phyloP scores from a whole-genome alignment of 371 early-diverging fungal genomes.

The Globomyces sp. region DNA sequence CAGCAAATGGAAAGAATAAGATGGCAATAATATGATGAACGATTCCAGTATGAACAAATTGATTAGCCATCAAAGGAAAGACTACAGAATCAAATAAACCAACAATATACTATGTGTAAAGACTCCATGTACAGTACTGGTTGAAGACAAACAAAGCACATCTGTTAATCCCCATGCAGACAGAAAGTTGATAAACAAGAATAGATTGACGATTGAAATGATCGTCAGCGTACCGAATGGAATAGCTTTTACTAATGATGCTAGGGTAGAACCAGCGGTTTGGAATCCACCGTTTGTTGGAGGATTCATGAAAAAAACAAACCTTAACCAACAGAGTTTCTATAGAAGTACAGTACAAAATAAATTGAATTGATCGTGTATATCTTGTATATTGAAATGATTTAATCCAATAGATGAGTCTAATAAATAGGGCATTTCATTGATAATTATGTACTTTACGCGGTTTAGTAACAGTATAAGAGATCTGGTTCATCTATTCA shows the following conservation, averaged over 20 bases:
- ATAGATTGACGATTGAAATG: neutral
- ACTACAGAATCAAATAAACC: neutral
- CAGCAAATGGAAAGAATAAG: constrained; percentile 17
- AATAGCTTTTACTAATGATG: constrained; percentile 5
- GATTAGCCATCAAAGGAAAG: constrained; percentile 3
- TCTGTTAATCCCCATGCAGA: constrained; percentile 6
- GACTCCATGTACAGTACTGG: constrained; percentile 9
- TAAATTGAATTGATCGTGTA: neutral
- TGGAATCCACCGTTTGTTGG: neutral
- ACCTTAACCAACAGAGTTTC: neutral
- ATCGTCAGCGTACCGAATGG: constrained; percentile 7
- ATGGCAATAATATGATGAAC: constrained; percentile 8
- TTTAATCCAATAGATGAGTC: too few relatives aligned
- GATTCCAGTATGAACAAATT: constrained; percentile 1
- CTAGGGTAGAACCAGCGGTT: neutral
- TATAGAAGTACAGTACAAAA: neutral
- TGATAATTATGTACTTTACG: too few relatives aligned
- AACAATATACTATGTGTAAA: constrained; percentile 1
- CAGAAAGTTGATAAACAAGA: constrained; percentile 12
- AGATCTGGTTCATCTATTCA: too few relatives aligned
- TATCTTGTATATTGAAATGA: too few relatives aligned
- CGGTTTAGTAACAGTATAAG: too few relatives aligned
- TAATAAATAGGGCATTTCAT: too few relatives aligned
- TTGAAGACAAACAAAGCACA: constrained; percentile 11
- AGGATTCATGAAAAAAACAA: too few relatives aligned